phyloP scores from a whole-genome alignment of 2,329 filamentous ascomycete species.

The Fusarium virguliforme region DNA sequence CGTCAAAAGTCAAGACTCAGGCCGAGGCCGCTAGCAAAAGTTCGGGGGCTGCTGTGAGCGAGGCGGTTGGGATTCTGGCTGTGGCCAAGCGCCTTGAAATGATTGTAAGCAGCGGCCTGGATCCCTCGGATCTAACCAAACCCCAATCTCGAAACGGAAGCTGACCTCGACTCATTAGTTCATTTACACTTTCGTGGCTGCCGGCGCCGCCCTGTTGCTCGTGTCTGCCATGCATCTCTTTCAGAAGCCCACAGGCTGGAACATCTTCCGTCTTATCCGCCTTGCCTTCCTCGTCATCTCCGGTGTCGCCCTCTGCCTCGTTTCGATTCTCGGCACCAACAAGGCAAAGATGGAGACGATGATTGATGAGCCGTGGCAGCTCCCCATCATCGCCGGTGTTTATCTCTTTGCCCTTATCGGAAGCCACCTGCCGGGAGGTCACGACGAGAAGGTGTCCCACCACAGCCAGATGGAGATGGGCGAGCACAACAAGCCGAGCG shows the following conservation, averaged over 20 bases:
- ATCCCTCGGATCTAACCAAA: neutral
- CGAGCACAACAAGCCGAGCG: neutral
- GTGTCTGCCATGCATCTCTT: neutral
- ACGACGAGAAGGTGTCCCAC: neutral
- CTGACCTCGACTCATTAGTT: neutral
- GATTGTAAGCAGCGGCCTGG: neutral
- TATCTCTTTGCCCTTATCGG: neutral
- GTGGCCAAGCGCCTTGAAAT: neutral
- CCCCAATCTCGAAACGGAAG: neutral
- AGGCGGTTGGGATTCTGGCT: neutral
- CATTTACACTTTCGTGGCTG: neutral
- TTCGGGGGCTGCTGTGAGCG: too few relatives aligned
- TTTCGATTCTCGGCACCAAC: neutral
- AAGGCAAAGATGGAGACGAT: fast-evolving
- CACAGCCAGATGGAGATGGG: constrained; percentile 4
- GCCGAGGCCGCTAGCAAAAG: neutral
- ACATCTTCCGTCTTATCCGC: neutral
- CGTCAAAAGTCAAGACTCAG: neutral
- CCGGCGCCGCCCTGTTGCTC: neutral
- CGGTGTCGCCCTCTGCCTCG: neutral
- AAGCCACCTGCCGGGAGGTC: neutral
- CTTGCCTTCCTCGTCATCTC: neutral
- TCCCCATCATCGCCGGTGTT: neutral
- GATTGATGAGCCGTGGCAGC: fast-evolving
- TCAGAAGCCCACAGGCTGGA: constrained; percentile 1